Evolutionary conservation across 108 stramenopile species (phyloP).

Genomic region (Conticribra weissflogii): DNA sequence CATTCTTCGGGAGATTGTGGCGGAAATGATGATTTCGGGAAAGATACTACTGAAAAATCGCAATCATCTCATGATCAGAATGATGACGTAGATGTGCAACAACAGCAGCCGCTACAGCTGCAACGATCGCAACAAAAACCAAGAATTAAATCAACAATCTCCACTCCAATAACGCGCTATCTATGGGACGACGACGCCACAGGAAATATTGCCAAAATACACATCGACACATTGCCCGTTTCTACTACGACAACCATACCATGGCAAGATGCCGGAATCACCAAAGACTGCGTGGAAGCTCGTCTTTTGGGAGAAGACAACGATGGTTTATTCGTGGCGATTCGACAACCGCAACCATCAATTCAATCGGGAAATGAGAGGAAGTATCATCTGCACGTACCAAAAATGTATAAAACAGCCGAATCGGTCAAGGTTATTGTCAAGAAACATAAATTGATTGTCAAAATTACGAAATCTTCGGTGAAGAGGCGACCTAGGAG

Average conservation of each 20-base stretch:
- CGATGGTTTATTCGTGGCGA: slow-evolving; percentile 46
- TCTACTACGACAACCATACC: slow-evolving; percentile 28
- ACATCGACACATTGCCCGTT: slow-evolving; percentile 70
- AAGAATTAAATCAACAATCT: slow-evolving; percentile 9
- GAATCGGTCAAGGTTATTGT: slow-evolving; percentile 55
- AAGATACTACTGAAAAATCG: too few species aligned
- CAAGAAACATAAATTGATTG: slow-evolving; percentile 64
- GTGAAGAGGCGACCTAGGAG: slow-evolving; percentile 4
- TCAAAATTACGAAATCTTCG: slow-evolving; percentile 55
- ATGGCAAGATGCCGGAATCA: slow-evolving; percentile 52
- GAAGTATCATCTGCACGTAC: slow-evolving; percentile 63
- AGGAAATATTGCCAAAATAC: slow-evolving; percentile 69
- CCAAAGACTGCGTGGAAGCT: slow-evolving; percentile 43
- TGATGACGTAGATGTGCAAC: not conserved
- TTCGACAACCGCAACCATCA: slow-evolving; percentile 2
- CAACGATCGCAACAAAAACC: slow-evolving; percentile 5
- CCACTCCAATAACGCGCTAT: slow-evolving; percentile 64
- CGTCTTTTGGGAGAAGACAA: slow-evolving; percentile 47
- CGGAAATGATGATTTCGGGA: too few species aligned
- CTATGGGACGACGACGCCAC: slow-evolving; percentile 85
- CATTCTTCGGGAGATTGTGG: too few species aligned
- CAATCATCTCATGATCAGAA: too few species aligned
- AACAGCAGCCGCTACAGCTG: slow-evolving; percentile 3
- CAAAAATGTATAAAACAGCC: slow-evolving; percentile 63
- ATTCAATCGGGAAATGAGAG: slow-evolving; percentile 1